These are phyloP conservation scores for Kwoniella sp. DNA, from an alignment of 768 basidiomycete genomes.

Conservation along the genomic window DNA sequence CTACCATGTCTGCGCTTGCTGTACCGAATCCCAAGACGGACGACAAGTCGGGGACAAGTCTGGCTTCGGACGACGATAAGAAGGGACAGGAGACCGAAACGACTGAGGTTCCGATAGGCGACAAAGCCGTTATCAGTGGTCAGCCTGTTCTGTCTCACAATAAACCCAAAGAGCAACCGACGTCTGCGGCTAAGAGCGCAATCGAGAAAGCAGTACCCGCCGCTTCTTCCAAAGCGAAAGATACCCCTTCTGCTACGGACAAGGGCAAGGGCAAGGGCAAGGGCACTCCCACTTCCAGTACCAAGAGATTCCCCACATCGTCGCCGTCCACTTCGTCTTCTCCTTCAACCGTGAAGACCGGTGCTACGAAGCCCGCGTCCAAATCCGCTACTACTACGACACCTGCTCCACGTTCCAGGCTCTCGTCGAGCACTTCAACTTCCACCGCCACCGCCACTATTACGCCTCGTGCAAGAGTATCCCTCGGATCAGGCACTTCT, in stretches of 20 bases:
- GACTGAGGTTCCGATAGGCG: not conserved
- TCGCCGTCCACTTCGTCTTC: conserved; percentile 1
- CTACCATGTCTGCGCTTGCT: conserved; percentile 16
- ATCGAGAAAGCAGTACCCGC: not conserved
- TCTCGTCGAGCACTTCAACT: conserved; percentile 3
- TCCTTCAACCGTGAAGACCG: not conserved
- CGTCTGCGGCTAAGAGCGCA: not conserved
- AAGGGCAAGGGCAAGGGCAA: not conserved
- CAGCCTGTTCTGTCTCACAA: not conserved
- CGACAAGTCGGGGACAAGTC: not conserved
- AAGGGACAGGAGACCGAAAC: not conserved
- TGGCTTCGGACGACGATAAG: not conserved
- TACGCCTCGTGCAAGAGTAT: conserved; percentile 1
- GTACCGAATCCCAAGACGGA: not conserved
- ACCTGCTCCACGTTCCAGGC: not conserved
- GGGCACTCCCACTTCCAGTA: not conserved
- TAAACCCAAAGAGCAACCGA: not conserved
- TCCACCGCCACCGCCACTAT: not conserved
- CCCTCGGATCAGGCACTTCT: not conserved
- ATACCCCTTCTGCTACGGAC: not conserved
- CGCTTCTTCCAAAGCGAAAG: not conserved
- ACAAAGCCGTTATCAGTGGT: not conserved
- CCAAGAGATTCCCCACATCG: not conserved
- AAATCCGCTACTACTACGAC: not conserved
- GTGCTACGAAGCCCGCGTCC: not conserved